phyloP scores from a whole-genome alignment of 2,329 filamentous ascomycete genomes.

The Cercospora sp. region DNA sequence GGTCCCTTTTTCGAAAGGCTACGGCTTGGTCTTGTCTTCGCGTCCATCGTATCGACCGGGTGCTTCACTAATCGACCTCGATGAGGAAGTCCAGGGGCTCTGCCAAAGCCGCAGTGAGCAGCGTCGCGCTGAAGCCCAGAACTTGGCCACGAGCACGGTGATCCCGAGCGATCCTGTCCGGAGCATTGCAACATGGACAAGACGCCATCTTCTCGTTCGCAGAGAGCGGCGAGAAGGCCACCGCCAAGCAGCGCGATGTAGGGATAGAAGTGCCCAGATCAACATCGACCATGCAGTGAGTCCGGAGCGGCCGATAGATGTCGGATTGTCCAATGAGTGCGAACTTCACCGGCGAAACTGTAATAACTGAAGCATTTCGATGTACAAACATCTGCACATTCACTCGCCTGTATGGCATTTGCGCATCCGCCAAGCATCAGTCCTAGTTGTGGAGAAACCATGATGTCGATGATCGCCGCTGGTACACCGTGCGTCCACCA shows the following conservation, averaged over 20 bases:
- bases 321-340: background rate
- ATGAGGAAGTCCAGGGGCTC: background rate
- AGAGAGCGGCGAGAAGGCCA: background rate
- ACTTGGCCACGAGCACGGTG: background rate
- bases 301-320: background rate
- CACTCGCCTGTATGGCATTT: background rate
- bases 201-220: background rate
- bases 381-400: background rate
- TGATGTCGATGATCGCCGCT: background rate
- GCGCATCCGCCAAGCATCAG: background rate
- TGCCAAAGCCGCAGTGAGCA: background rate
- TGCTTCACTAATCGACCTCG: background rate
- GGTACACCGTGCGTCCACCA: background rate
- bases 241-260: background rate
- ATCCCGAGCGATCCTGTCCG: background rate
- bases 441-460: constrained; percentile 9
- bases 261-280: background rate
- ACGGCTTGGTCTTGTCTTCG: background rate
- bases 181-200: background rate
- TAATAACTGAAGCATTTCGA: background rate
- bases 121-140: no score
- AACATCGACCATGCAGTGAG: background rate
- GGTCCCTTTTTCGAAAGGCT: background rate
- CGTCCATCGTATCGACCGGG: background rate
- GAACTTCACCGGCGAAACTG: background rate